These are phyloP conservation scores for Vaccinium myrtillus DNA, from an alignment of 148 eudicot species.

Conservation along the genomic window DNA sequence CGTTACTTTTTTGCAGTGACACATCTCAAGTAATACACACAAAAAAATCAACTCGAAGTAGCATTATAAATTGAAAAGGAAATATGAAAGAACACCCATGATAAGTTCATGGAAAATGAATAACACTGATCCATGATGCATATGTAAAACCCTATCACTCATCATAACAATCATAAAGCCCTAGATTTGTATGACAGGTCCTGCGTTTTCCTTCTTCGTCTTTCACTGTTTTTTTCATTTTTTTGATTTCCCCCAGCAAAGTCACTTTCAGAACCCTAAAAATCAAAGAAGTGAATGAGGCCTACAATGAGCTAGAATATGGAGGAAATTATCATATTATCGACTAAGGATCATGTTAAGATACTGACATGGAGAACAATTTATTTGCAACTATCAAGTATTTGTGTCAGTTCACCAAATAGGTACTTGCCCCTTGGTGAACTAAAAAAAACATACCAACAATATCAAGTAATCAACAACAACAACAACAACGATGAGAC, in stretches of 20 bases:
- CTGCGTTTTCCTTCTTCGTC: background rate
- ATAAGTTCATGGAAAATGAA: too few relatives aligned
- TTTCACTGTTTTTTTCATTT: background rate
- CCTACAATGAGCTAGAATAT: background rate
- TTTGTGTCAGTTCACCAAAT: too few relatives aligned
- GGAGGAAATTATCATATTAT: background rate
- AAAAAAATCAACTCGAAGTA: background rate
- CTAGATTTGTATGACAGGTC: background rate
- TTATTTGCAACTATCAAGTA: background rate
- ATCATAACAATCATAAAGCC: background rate
- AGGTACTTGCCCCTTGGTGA: too few relatives aligned
- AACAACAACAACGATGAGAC: background rate
- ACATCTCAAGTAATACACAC: background rate
- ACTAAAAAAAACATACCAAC: background rate
- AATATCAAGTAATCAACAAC: too few relatives aligned
- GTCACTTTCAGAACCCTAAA: background rate
- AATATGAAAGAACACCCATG: background rate
- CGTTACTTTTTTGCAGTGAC: background rate
- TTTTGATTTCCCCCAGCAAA: background rate
- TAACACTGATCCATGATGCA: background rate
- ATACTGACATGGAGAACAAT: background rate
- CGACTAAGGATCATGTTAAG: background rate
- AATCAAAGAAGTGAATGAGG: background rate
- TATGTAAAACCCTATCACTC: background rate
- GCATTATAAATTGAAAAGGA: background rate